Evolutionary conservation across 768 basidiomycete genomes (phyloP), one percentile per base, ranked within the genome.

Genomic region (Pholiota microspora): DNA sequence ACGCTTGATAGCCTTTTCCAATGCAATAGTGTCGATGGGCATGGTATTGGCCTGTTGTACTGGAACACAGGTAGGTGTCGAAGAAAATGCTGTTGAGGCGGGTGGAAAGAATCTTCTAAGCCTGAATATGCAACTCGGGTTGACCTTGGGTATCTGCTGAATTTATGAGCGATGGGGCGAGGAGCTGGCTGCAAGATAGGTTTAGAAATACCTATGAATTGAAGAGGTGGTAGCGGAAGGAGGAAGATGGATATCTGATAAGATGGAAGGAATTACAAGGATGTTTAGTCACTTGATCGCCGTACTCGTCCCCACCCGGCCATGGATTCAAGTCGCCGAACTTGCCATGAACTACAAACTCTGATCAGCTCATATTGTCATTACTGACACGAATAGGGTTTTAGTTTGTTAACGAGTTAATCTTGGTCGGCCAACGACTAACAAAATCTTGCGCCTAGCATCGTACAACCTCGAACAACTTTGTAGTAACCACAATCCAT

Each of bases 1-100:
- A n/a, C 72, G 69, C 56, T 83, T 81, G 57, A 92, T 82, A 16
- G 83, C 80, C 28, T 71, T 66, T 66, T 90, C 86, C 53, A 92
- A 75, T 45, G 79, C 77, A 45, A 67, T 62, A 10, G 69, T 63
- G 53, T 81, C 75, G 59, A 89, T 76, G 38, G 87, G 84, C 89
- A 92, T 90, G 27, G 53, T 55, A 10, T 35, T 9, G 6, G 40
- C 18, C n/a, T 50, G 12, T 21, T 27, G 21, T 12, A 10, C 15
- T 18, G 29, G 21, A 10, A 8, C 23, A 16, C 18, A 24, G 40
- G 40, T 42, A 16, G 18, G 8, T 10, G 40, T 21, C 18, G 40
- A 42, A 8, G 40, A 42, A 12, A 24, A 24, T 12, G 21, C 40
- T 2, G 36, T 7, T 38, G 15, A 8, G 16, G 16, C n/a, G 8